Evolutionary conservation across 495 filamentous ascomycete species (phyloP).

Genomic region (Neurospora sp.): DNA sequence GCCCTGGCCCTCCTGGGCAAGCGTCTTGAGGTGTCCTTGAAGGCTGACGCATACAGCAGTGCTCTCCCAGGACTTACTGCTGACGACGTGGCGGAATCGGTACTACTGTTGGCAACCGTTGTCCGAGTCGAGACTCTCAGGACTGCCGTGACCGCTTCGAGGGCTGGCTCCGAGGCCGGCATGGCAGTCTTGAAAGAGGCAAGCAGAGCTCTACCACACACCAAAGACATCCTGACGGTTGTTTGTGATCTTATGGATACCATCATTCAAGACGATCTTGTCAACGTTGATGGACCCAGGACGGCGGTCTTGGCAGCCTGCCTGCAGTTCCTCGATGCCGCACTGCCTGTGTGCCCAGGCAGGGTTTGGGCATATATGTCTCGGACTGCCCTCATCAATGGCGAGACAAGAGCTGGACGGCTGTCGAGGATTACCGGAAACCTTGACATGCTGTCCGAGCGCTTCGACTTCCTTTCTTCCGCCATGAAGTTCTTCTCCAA

Average conservation of each 20-base stretch:
- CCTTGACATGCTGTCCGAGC: conserved; percentile 62
- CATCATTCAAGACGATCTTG: conserved; percentile 53
- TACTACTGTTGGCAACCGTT: conserved; percentile 33
- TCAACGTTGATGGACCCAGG: conserved; percentile 36
- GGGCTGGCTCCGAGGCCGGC: conserved; percentile 25
- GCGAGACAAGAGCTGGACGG: conserved; percentile 60
- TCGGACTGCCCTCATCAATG: conserved; percentile 64
- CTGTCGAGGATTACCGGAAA: conserved; percentile 64
- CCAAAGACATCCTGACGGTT: conserved; percentile 70
- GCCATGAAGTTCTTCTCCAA: conserved; percentile 64
- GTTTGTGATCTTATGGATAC: conserved; percentile 78
- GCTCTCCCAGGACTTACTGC: conserved; percentile 23
- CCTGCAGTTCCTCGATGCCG: conserved; percentile 63
- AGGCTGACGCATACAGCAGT: conserved; percentile 24
- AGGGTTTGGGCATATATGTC: conserved; percentile 85
- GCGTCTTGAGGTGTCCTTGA: conserved; percentile 50
- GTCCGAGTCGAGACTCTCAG: conserved; percentile 29
- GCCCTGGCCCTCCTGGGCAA: conserved; percentile 65
- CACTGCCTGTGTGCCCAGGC: conserved; percentile 61
- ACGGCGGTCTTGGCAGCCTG: conserved; percentile 62
- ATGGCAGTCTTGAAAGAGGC: conserved; percentile 52
- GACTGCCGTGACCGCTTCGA: conserved; percentile 10
- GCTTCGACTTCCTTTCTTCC: conserved; percentile 66
- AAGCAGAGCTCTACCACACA: conserved; percentile 61
- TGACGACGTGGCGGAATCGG: conserved; percentile 30